Percentiles rank a stretch among this genome's conserved stretches.
Conservation (phyloP, 805 yeast genomes). For the Wickerhamiella cacticola region DNA sequence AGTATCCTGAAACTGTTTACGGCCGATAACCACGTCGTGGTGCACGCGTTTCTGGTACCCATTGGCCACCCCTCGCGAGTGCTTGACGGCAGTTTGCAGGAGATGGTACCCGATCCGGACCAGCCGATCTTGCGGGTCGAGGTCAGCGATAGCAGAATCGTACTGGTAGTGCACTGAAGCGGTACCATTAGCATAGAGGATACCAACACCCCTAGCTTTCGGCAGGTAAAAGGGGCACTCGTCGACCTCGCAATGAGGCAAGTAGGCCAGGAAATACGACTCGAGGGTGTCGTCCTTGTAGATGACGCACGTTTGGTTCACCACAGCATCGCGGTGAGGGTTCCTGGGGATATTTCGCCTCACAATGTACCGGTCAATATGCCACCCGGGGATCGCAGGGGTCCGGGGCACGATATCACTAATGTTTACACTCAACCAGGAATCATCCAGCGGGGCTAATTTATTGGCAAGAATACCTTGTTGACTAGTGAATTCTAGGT, state of each 20-base stretch:
- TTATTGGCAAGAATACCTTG: constrained; percentile 10
- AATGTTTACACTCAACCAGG: constrained; percentile 11
- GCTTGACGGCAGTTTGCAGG: constrained; percentile 67
- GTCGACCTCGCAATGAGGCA: constrained; percentile 57
- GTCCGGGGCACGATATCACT: constrained; percentile 15
- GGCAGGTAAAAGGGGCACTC: constrained; percentile 87
- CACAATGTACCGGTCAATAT: constrained; percentile 35
- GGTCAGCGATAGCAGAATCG: constrained; percentile 13
- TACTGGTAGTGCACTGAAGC: constrained; percentile 65
- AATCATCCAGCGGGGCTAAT: constrained; percentile 9
- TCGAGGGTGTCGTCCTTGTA: constrained; percentile 22
- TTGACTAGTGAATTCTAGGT: constrained; percentile 20
- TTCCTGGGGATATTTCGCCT: constrained; percentile 85
- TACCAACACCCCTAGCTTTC: constrained; percentile 64
- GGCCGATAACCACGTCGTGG: constrained; percentile 77
- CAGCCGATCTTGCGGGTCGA: constrained; percentile 39
- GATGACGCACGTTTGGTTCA: constrained; percentile 74
- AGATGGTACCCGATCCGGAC: constrained; percentile 73
- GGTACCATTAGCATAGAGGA: constrained; percentile 33
- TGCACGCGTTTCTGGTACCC: constrained; percentile 83
- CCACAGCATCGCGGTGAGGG: constrained; percentile 69
- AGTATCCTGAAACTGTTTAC: constrained; percentile 68
- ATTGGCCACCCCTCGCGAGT: constrained; percentile 66
- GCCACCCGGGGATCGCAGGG: constrained; percentile 10
- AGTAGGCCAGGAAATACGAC: constrained; percentile 49